Evolutionary conservation across 495 filamentous ascomycete species (phyloP), one percentile per base, ranked within the genome.

Genomic region (Hypoxylon fuscum): DNA sequence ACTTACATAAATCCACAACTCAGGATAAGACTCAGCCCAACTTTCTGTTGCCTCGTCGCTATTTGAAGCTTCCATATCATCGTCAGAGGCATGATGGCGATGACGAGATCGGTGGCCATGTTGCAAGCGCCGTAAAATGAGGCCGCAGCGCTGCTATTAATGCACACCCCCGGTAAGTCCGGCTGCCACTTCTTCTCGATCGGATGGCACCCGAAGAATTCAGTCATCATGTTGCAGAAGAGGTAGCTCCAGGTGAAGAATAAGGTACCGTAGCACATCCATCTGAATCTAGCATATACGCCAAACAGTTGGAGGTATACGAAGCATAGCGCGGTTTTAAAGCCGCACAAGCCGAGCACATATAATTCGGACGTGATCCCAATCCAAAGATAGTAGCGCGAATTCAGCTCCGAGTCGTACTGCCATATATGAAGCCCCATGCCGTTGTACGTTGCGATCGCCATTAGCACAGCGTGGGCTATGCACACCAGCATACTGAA

Each of bases 301-400:
- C 55, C 56, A 45, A 77, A 77, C 21, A 77, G 35, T 27, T 74
- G 73, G 4, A 74, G 60, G 50, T 77, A 77, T n/a, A 76, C 48
- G 11, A 77, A 17, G 9, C 75, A 55, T 4, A 77, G 71, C 4
- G 73, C 60, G 49, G 56, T 37, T 31, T 77, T 77, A 54, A 76
- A 77, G 21, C 74, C 74, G 14, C 65, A 35, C 23, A 77, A 44
- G 41, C 56, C 62, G 6, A 72, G 37, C 9, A 70, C 63, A 46
- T 77, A 77, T 18, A 76, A 59, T 34, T 68, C 59, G 27, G 73
- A 72, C 44, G 69, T 51, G 52, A 72, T 63, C 10, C 62, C 68
- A 32, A 73, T 66, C 74, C 74, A 77, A 17, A 68, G 55, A 20
- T 61, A 61, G 27, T 68, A 68, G 20, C 56, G 66, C 47, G 55